phyloP scores from a whole-genome alignment of 1,139 yeast species.

The Zygosaccharomyces pseudobailii region DNA sequence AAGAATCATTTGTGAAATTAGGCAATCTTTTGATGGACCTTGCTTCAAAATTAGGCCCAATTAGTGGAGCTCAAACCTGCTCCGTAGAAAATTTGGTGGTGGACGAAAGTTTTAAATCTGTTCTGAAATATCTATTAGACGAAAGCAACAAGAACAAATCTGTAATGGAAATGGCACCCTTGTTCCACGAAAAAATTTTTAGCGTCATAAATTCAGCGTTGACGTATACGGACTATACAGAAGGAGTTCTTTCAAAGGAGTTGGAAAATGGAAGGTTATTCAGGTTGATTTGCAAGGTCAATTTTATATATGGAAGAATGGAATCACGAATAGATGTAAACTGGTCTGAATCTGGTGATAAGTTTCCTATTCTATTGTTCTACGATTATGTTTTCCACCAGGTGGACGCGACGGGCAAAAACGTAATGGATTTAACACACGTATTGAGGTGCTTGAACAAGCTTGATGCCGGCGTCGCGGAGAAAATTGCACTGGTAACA shows the following conservation, averaged over 20 bases:
- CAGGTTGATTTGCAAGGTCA: constrained; percentile 74
- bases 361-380: constrained; percentile 72
- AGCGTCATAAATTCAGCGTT: constrained; percentile 51
- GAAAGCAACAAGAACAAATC: constrained; percentile 32
- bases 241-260: constrained; percentile 63
- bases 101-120: constrained; percentile 35
- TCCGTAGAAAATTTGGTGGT: constrained; percentile 30
- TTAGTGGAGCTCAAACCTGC: constrained; percentile 12
- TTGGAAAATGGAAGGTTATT: constrained; percentile 86
- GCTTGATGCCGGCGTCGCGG: constrained; percentile 89
- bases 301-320: constrained; percentile 73
- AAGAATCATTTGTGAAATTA: constrained; percentile 50
- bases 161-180: constrained; percentile 18
- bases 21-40: constrained; percentile 59
- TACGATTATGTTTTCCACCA: constrained; percentile 85
- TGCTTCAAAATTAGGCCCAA: constrained; percentile 42
- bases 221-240: constrained; percentile 58
- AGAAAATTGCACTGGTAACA: constrained; percentile 70
- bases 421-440: constrained; percentile 77
- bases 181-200: constrained; percentile 36
- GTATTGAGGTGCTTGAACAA: constrained; percentile 77
- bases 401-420: constrained; percentile 68
- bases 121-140: constrained; percentile 35
- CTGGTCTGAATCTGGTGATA: constrained; percentile 75
- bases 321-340: constrained; percentile 51